Base-by-base conservation (phyloP, 129 eudicot genomes). In the Dittrichia graveolens region DNA sequence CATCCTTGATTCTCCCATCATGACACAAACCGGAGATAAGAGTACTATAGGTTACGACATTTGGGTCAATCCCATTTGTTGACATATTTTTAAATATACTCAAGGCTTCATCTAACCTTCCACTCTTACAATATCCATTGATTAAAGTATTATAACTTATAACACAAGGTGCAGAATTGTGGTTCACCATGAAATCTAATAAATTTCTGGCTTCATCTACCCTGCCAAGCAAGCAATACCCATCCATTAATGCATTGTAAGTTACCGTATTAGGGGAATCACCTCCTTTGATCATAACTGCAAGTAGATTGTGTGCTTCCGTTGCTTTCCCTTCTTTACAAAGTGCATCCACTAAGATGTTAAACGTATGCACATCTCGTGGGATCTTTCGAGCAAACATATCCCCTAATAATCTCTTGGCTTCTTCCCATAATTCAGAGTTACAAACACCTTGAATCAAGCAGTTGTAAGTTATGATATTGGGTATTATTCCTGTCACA, bases 181-280 rank as follows among this genome's bases (percentile, higher is more conserved):
- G 55, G 12, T 5, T 42, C 10, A 42, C 24, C 75, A 71, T 72
- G 10, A 3, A 34, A 57, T 72, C 59, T 13, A 58, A 14, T 5
- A 72, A 10, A 16, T 41, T 72, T 46, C 42, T 43, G 2, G 77
- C 77, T 2, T 61, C 58, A 5, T 35, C 41, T 13, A 59, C 46
- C 7, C 40, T 59, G 19, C 54, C 77, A 41, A 61, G 10, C 77
- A 72, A 58, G n/a, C 77, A 72, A 34, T 72, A 72, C 16, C 69
- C 77, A 59, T 71, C 65, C 65, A 71, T 71, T 12, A 71, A 44
- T 10, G 52, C 5, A 55, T 18, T 56, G 50, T 55, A 71, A 24
- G 75, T 55, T 13, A 43, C 53, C 3, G 39, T 39, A 5, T 71
- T 11, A 10, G 65, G 75, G 4, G 6, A 5, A 15, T 15, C 10